These are phyloP conservation scores for Ochetophila trinervis DNA, from an alignment of 306 rosid species.

Conservation along the genomic window DNA sequence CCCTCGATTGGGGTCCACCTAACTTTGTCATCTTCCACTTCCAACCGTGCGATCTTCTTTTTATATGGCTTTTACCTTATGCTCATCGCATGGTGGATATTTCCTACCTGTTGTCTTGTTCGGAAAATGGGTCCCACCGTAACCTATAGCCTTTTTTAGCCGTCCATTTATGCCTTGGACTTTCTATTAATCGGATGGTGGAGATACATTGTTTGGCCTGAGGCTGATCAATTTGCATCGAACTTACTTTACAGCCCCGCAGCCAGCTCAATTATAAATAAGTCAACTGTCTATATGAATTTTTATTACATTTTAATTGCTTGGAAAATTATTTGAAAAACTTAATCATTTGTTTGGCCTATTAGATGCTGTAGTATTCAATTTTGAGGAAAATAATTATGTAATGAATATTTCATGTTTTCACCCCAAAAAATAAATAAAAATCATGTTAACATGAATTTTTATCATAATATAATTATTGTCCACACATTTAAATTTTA, in stretches of 20 bases:
- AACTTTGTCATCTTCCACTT: slow-evolving; percentile 19
- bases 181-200: neutral
- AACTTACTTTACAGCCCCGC: slow-evolving; percentile 24
- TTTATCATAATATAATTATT: too few species aligned
- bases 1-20: slow-evolving; percentile 28
- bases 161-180: slow-evolving; percentile 11
- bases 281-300: slow-evolving; percentile 18
- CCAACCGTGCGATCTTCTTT: slow-evolving; percentile 23
- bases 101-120: neutral
- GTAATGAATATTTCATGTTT: too few species aligned
- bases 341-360: neutral
- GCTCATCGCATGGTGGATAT: slow-evolving; percentile 17
- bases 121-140: neutral
- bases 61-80: slow-evolving; percentile 2
- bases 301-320: neutral
- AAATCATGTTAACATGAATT: too few species aligned
- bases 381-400: too few species aligned
- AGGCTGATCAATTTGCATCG: neutral
- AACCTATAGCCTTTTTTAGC: neutral
- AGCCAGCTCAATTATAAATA: slow-evolving; percentile 1
- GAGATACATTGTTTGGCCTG: neutral
- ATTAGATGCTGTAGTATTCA: too few species aligned
- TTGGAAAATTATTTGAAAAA: neutral
- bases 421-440: too few species aligned
- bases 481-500: too few species aligned